Conservation (phyloP, 1,284 basidiomycete species). For the Exobasidium cylindrosporum region DNA sequence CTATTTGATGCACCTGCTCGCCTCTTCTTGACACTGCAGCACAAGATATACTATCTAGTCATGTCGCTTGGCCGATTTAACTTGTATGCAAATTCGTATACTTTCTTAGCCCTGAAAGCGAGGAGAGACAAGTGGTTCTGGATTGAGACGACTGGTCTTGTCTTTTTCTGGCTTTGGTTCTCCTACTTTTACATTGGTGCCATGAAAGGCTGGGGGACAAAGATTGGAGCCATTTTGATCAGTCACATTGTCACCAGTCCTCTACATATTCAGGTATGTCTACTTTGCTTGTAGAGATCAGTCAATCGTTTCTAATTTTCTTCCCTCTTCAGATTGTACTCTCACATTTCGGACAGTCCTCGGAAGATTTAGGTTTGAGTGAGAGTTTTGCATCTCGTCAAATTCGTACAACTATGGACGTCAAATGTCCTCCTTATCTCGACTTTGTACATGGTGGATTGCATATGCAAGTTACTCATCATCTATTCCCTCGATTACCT, state of each 20-base stretch:
- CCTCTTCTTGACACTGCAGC: conserved; percentile 74
- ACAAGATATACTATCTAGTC: conserved; percentile 88
- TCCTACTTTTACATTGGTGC: conserved; percentile 62
- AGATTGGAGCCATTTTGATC: conserved; percentile 70
- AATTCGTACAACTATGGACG: conserved; percentile 91
- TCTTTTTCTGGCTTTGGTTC: conserved; percentile 80
- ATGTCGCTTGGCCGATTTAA: conserved; percentile 93
- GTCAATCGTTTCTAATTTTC: conserved; percentile 57
- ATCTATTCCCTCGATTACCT: conserved; percentile 91
- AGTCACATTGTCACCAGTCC: conserved; percentile 79
- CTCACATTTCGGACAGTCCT: conserved; percentile 95
- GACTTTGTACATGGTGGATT: conserved; percentile 88
- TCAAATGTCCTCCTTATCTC: conserved; percentile 77
- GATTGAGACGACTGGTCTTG: conserved; percentile 68
- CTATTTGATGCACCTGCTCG: conserved; percentile 71
- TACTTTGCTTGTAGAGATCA: conserved; percentile 54
- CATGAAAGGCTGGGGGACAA: conserved; percentile 67
- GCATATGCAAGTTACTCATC: conserved; percentile 94
- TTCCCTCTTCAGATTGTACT: conserved; percentile 68
- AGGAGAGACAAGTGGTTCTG: conserved; percentile 47
- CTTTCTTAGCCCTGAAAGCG: conserved; percentile 65
- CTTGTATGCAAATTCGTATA: conserved; percentile 84
- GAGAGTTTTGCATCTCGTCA: conserved; percentile 93
- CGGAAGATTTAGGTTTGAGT: conserved; percentile 79
- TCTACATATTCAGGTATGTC: conserved; percentile 68